A percentile compares a stretch with the other conserved stretches of the same genome.
These are phyloP conservation scores for Tillandsia leiboldiana DNA, from an alignment of 176 grass and related monocot genomes.

Conservation along the genomic window DNA sequence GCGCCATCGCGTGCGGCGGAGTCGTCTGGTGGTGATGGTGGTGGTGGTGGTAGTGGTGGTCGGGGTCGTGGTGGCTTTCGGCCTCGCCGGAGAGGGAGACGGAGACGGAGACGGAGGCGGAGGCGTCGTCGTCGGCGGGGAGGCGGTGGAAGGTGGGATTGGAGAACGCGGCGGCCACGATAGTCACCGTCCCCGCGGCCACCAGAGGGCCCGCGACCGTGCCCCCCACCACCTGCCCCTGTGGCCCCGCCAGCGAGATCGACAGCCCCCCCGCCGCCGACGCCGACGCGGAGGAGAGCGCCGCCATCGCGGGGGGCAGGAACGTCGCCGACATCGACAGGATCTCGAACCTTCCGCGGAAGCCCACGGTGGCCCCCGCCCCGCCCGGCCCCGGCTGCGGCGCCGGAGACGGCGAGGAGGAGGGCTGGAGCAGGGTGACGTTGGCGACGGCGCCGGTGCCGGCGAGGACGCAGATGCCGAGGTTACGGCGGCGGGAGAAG, in stretches of 20 bases:
- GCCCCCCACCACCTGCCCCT: slow-evolving; percentile 87
- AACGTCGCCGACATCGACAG: slow-evolving; percentile 82
- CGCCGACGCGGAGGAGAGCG: slow-evolving; percentile 30
- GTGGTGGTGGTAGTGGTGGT: slow-evolving; percentile 19
- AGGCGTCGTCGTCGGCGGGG: slow-evolving; percentile 47
- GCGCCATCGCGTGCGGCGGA: slow-evolving; percentile 15
- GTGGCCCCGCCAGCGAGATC: slow-evolving; percentile 79
- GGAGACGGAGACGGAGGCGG: slow-evolving; percentile 32
- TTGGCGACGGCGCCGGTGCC: slow-evolving; percentile 66
- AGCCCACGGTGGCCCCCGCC: slow-evolving; percentile 26
- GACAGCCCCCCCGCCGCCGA: slow-evolving; percentile 31
- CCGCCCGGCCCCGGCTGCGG: neutral
- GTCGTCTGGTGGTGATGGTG: slow-evolving; percentile 17
- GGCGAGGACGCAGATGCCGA: slow-evolving; percentile 72
- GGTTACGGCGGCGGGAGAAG: slow-evolving; percentile 43
- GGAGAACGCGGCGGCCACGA: slow-evolving; percentile 70
- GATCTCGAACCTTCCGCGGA: slow-evolving; percentile 76
- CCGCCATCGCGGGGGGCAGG: slow-evolving; percentile 44
- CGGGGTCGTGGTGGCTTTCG: slow-evolving; percentile 27
- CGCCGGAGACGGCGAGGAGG: neutral
- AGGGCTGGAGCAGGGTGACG: slow-evolving; percentile 55
- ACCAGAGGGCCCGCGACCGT: slow-evolving; percentile 54
- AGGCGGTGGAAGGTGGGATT: slow-evolving; percentile 92
- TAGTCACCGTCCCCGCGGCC: slow-evolving; percentile 52
- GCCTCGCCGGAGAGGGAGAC: slow-evolving; percentile 37